Conservation (phyloP, 495 filamentous ascomycete species). For the Physcia stellaris region DNA sequence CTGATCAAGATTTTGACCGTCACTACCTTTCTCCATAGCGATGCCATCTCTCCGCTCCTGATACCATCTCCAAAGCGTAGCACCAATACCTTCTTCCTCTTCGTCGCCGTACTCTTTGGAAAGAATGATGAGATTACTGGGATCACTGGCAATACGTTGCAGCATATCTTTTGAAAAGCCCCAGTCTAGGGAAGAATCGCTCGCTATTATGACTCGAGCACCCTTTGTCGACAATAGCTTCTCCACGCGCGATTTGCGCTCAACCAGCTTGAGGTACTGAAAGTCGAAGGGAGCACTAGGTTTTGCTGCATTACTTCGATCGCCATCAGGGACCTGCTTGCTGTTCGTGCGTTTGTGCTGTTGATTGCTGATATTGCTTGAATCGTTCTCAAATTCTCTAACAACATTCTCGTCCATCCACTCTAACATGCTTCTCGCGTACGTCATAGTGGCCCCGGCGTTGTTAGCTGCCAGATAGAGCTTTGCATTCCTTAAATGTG, state of each 20-base stretch:
- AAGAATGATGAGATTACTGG: constrained; percentile 69
- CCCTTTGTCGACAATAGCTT: constrained; percentile 37
- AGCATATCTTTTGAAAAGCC: constrained; percentile 85
- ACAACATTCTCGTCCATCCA: constrained; percentile 97
- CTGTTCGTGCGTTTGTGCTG: constrained; percentile 27
- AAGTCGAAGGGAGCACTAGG: constrained; percentile 77
- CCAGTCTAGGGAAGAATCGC: constrained; percentile 83
- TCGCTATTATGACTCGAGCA: constrained; percentile 77
- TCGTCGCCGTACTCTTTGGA: constrained; percentile 40
- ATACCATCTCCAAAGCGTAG: constrained; percentile 60
- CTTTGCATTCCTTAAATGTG: constrained; percentile 50
- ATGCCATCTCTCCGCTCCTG: constrained; percentile 50
- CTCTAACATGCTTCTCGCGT: constrained; percentile 90
- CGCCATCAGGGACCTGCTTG: constrained; percentile 21
- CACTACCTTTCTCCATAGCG: constrained; percentile 39
- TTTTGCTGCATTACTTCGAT: constrained; percentile 24
- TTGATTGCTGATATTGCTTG: constrained; percentile 30
- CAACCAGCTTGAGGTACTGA: constrained; percentile 66
- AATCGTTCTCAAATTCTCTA: constrained; percentile 73
- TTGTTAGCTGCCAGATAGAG: constrained; percentile 75
- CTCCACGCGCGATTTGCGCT: constrained; percentile 59
- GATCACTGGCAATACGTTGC: constrained; percentile 55
- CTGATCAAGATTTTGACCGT: constrained; percentile 49
- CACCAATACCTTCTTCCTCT: constrained; percentile 32
- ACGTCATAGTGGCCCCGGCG: constrained; percentile 67